Evolutionary conservation across 2,329 filamentous ascomycete genomes (phyloP).

Genomic region (Botrytis fragariae): DNA sequence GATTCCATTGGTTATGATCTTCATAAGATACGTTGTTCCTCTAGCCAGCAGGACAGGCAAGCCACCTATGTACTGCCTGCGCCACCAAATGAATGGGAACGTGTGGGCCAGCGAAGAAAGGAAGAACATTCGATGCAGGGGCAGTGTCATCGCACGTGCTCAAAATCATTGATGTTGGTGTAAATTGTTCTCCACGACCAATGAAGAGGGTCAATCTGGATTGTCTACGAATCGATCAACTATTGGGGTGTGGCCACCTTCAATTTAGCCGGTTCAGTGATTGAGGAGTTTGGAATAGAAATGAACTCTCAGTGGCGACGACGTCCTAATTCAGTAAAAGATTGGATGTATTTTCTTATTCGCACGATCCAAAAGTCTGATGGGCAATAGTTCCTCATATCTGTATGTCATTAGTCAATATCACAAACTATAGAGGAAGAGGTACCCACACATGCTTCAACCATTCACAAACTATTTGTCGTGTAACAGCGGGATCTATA

Average conservation of each 20-base stretch:
- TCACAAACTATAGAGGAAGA: too few relatives aligned
- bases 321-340: conserved; percentile 36
- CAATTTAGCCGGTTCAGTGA: too few relatives aligned
- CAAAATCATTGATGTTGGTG: background rate
- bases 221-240: background rate
- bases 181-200: background rate
- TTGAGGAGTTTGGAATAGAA: background rate
- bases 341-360: conserved; percentile 44
- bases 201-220: background rate
- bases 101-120: conserved; percentile 12
- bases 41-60: background rate
- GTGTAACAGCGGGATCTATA: conserved; percentile 59
- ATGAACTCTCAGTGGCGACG: background rate
- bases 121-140: conserved; percentile 11
- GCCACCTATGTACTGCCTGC: background rate
- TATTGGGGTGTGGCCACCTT: background rate
- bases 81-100: background rate
- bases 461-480: conserved; percentile 56
- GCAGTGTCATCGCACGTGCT: background rate
- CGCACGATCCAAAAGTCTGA: conserved; percentile 39
- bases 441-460: conserved; percentile 48
- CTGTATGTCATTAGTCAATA: conserved; percentile 10
- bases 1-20: background rate
- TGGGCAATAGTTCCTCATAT: conserved; percentile 33
- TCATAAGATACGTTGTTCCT: background rate